Base-by-base conservation (phyloP, 768 basidiomycete species). In the Boletales sp. region DNA sequence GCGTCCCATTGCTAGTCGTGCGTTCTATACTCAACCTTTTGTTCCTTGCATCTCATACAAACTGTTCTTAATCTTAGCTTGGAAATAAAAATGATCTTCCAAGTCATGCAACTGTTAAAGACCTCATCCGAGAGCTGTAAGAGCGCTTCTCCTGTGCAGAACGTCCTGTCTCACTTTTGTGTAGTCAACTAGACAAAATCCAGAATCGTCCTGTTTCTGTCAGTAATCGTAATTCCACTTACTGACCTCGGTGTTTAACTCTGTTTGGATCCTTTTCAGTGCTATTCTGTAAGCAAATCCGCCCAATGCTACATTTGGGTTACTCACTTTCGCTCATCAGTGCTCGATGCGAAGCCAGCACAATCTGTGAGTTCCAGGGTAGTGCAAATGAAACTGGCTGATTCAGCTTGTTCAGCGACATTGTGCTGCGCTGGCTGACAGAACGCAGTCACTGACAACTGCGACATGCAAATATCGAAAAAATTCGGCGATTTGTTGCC, bases 341-440 rank as follows among this genome's bases (percentile, higher is more conserved):
- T 95, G 93, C 66, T 96, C 92, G 3, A 94, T 95, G 87, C 94
- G 94, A 70, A 94, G 85, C 61, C 88, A 90, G 67, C 92, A 96
- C 67, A 96, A 96, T 64, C 72, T 96, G 86, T 89, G 58, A 48
- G 87, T 66, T 32, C 25, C 9, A 17, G 4, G 11, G 8, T 9
- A 7, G 43, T 10, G 18, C 4, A 5, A 4, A 25, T 31, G 35
- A 25, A 15, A 19, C 18, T 45, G 44, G 41, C 39, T 55, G 31
- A 56, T 14, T 5, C 9, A 4, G 18, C 7, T 28, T 37, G 34
- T 18, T 30, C 39, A 88, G 86, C 51, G 91, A 94, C 63, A 92
- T 94, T 53, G 84, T 94, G 8, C 68, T 95, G 11, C 83, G 93
- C 60, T 95, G 93, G 93, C 75, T 95, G 38, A 75, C 88, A 30